A percentile compares a stretch with the other conserved stretches of the same genome.
Evolutionary conservation across 140 eudicot genomes (phyloP).

Genomic region (Oenanthe javanica): DNA sequence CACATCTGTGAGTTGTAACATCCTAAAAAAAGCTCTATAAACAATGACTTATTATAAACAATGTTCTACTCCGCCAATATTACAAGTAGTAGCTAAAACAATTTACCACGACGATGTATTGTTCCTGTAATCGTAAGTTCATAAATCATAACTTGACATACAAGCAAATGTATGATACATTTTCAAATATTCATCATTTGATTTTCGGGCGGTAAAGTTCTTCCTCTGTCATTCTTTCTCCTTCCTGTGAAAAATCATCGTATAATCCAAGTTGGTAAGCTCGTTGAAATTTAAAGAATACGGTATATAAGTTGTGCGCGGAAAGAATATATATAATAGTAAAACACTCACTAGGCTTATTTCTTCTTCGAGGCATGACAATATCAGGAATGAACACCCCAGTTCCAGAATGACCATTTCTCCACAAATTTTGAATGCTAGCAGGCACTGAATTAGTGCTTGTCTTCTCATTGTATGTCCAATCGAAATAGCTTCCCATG

Average conservation of each 20-base stretch:
- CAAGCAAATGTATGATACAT: background rate
- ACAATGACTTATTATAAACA: background rate
- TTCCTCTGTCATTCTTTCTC: slow-evolving; percentile 9
- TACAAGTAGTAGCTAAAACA: background rate
- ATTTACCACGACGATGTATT: background rate
- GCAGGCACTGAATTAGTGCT: background rate
- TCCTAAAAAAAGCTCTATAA: background rate
- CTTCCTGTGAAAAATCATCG: background rate
- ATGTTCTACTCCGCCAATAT: background rate
- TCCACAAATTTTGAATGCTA: slow-evolving; percentile 1
- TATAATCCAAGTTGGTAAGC: background rate
- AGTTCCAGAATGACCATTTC: slow-evolving; percentile 5
- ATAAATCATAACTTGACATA: too few relatives aligned
- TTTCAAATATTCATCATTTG: background rate
- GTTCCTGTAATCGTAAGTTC: too few relatives aligned
- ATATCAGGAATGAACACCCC: slow-evolving; percentile 10
- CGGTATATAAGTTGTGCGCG: background rate
- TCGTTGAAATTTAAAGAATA: background rate
- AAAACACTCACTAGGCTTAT: slow-evolving; percentile 8
- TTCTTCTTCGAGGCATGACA: slow-evolving; percentile 3
- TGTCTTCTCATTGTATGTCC: slow-evolving; percentile 4
- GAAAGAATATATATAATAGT: background rate
- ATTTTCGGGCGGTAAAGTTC: background rate
- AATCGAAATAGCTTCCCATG: slow-evolving; percentile 4
- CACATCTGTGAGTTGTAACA: too few relatives aligned